These are phyloP conservation scores for Gamarada debralockiae DNA, from an alignment of 495 filamentous ascomycete genomes.

Conservation along the genomic window DNA sequence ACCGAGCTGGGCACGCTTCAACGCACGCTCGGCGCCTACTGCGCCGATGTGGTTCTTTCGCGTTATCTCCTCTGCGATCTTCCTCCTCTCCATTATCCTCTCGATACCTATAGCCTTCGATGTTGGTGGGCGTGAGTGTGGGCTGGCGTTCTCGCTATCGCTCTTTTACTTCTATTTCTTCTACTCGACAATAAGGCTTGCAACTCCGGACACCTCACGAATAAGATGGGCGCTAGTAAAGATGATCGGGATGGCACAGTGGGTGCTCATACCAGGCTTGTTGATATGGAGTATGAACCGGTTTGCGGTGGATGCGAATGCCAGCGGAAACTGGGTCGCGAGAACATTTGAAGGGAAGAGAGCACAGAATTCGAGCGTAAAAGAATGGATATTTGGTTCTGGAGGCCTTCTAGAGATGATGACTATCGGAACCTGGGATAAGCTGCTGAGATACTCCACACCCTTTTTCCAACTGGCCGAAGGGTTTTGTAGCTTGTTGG, in stretches of 20 bases:
- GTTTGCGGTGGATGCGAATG: slow-evolving; percentile 82
- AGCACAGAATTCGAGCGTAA: slow-evolving; percentile 57
- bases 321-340: slow-evolving; percentile 69
- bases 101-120: slow-evolving; percentile 95
- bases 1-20: slow-evolving; percentile 23
- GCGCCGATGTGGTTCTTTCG: slow-evolving; percentile 61
- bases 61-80: slow-evolving; percentile 68
- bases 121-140: slow-evolving; percentile 90
- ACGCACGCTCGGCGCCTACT: slow-evolving; percentile 24
- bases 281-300: slow-evolving; percentile 93
- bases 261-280: slow-evolving; percentile 74
- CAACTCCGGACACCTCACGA: slow-evolving; percentile 75
- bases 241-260: slow-evolving; percentile 70
- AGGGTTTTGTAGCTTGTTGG: slow-evolving; percentile 92
- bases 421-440: slow-evolving; percentile 86
- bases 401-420: slow-evolving; percentile 73
- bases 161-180: slow-evolving; percentile 85
- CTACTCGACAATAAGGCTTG: slow-evolving; percentile 73
- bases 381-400: slow-evolving; percentile 80
- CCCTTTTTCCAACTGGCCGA: slow-evolving; percentile 92
- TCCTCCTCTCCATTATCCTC: slow-evolving; percentile 83
- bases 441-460: slow-evolving; percentile 84
- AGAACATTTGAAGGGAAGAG: slow-evolving; percentile 69
- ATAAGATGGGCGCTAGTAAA: slow-evolving; percentile 65
- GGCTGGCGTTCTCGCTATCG: slow-evolving; percentile 85